Percentiles rank a stretch among this genome's conserved stretches.
Evolutionary conservation across 1,139 yeast species (phyloP).

Genomic region (Hyphopichia buzzinii): DNA sequence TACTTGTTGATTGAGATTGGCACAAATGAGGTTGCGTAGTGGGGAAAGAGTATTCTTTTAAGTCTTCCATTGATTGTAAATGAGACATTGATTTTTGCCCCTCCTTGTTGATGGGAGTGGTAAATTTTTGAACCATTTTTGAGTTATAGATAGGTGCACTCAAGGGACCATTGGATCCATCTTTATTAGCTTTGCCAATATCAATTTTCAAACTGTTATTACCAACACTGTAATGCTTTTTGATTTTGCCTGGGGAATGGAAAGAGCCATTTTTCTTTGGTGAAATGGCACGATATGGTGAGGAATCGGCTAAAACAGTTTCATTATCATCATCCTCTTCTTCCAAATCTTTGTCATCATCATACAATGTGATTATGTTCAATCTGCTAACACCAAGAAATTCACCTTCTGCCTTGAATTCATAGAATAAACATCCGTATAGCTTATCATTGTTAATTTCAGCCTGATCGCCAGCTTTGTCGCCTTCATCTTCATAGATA

Average conservation of each 20-base stretch:
- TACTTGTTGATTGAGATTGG: conserved; percentile 13
- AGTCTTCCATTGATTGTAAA: neutral
- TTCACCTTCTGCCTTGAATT: conserved; percentile 13
- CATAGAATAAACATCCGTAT: conserved; percentile 30
- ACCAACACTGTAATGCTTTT: neutral
- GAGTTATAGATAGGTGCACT: conserved; percentile 39
- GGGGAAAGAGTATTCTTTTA: neutral
- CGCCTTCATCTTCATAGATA: conserved; percentile 19
- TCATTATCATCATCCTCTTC: conserved; percentile 33
- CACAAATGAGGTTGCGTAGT: conserved; percentile 5
- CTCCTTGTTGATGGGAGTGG: conserved; percentile 1
- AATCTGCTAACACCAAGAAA: conserved; percentile 8
- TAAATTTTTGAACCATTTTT: conserved; percentile 6
- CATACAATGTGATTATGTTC: conserved; percentile 10
- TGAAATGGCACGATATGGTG: conserved; percentile 24
- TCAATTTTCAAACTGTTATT: conserved; percentile 18
- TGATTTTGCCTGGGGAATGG: conserved; percentile 1
- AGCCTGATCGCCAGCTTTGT: conserved; percentile 1
- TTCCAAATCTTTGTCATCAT: conserved; percentile 6
- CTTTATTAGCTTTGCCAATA: conserved; percentile 13
- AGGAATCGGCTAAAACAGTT: conserved; percentile 41
- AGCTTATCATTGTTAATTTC: conserved; percentile 7
- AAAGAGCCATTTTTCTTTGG: neutral
- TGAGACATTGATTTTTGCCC: neutral
- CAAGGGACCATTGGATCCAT: conserved; percentile 25